Evolutionary conservation across 805 yeast genomes (phyloP).

Genomic region (Candida hungchunana): DNA sequence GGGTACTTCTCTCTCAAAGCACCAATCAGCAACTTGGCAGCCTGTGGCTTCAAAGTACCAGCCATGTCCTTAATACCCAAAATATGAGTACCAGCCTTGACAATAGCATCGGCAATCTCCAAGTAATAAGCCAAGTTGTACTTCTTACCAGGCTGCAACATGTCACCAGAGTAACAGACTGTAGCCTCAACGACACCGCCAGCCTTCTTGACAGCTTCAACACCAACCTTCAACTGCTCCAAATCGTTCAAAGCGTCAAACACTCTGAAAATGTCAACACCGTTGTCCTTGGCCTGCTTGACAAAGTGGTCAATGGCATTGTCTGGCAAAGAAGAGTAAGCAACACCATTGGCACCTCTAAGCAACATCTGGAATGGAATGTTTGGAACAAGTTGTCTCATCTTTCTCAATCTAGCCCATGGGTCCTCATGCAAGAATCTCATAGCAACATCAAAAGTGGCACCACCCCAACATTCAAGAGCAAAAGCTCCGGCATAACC

Average conservation of each 20-base stretch:
- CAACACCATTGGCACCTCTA: conserved; percentile 99
- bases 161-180: conserved; percentile 97
- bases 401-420: conserved; percentile 89
- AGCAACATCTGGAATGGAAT: conserved; percentile 99
- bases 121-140: conserved; percentile 90
- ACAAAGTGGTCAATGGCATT: conserved; percentile 98
- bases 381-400: conserved; percentile 91
- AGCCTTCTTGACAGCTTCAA: conserved; percentile 95
- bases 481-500: conserved; percentile 91
- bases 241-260: conserved; percentile 96
- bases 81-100: conserved; percentile 91
- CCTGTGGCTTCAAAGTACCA: conserved; percentile 94
- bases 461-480: conserved; percentile 99
- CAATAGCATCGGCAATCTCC: conserved; percentile 75
- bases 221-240: conserved; percentile 96
- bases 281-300: conserved; percentile 87
- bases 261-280: conserved; percentile 97
- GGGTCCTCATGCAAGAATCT: conserved; percentile 98
- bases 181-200: conserved; percentile 99
- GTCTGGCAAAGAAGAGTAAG: conserved; percentile 96
- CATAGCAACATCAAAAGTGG: conserved; percentile 98
- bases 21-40: conserved; percentile 79
- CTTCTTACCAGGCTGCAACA: conserved; percentile 93
- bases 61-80: conserved; percentile 99
- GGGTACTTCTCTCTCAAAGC: conserved; percentile 85